A percentile compares a stretch with the other conserved stretches of the same genome.
phyloP scores from a whole-genome alignment of 495 filamentous ascomycete species.

The Tuber indicum region DNA sequence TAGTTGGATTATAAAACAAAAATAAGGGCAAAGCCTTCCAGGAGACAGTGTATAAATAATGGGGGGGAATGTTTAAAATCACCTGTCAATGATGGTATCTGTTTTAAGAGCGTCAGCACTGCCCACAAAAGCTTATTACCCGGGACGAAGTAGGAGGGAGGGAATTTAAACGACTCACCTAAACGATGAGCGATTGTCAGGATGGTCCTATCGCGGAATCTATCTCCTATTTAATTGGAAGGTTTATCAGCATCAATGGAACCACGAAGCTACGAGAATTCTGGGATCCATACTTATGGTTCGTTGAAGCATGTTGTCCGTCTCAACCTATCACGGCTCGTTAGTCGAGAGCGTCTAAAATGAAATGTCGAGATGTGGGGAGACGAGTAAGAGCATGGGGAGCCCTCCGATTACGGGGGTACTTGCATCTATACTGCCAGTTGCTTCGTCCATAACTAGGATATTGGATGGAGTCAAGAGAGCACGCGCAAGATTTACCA shows the following conservation, averaged over 20 bases:
- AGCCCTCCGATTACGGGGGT: constrained; percentile 65
- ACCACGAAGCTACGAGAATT: constrained; percentile 24
- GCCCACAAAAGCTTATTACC: not conserved
- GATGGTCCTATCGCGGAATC: constrained; percentile 66
- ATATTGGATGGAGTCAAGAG: constrained; percentile 95
- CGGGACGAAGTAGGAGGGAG: not conserved
- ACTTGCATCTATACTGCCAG: constrained; percentile 74
- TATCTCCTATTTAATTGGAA: constrained; percentile 31
- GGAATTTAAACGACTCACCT: constrained; percentile 48
- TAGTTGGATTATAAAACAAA: not conserved
- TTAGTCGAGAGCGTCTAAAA: constrained; percentile 24
- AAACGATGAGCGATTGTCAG: constrained; percentile 97
- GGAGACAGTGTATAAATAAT: not conserved
- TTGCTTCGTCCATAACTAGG: constrained; percentile 94
- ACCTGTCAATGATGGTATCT: constrained; percentile 41
- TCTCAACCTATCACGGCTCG: constrained; percentile 32
- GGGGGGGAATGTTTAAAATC: constrained; percentile 10
- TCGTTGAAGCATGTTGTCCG: constrained; percentile 39
- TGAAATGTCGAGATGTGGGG: constrained; percentile 26
- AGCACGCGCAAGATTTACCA: constrained; percentile 86
- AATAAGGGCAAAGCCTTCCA: not conserved
- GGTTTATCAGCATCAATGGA: constrained; percentile 28
- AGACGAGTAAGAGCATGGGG: constrained; percentile 54
- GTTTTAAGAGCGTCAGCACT: constrained; percentile 7
- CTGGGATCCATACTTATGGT: constrained; percentile 33